Conservation (phyloP, 2,329 filamentous ascomycete species). For the Neoascochyta sp. region DNA sequence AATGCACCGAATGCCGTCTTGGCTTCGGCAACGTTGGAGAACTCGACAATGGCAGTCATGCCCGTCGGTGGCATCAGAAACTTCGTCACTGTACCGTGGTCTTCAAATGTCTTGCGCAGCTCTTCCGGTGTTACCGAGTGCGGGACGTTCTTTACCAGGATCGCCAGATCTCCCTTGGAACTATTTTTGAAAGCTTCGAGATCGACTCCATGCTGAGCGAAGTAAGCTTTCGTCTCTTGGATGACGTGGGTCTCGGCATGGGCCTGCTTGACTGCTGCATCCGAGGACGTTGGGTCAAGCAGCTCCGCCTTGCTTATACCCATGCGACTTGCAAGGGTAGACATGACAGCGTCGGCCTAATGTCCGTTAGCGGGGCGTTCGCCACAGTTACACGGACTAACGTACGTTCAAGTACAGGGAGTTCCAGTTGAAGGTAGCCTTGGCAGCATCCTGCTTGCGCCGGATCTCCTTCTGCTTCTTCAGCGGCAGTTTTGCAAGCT, state of each 20-base stretch:
- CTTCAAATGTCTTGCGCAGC: constrained; percentile 75
- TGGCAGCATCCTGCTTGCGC: constrained; percentile 74
- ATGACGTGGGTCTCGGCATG: constrained; percentile 95
- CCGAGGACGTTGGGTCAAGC: constrained; percentile 90
- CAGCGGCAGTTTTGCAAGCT: constrained; percentile 83
- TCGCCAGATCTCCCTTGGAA: constrained; percentile 78
- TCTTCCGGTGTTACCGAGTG: constrained; percentile 78
- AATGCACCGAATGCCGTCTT: constrained; percentile 79
- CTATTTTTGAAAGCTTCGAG: constrained; percentile 84
- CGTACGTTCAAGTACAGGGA: constrained; percentile 94
- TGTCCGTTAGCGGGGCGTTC: background rate
- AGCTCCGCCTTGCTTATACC: constrained; percentile 88
- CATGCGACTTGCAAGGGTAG: constrained; percentile 79
- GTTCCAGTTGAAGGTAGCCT: constrained; percentile 91
- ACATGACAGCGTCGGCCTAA: constrained; percentile 77
- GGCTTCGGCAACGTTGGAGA: constrained; percentile 71
- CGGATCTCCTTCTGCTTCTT: constrained; percentile 93
- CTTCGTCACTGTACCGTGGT: constrained; percentile 74
- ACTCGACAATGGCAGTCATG: constrained; percentile 92
- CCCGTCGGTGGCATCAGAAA: constrained; percentile 90
- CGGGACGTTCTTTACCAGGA: constrained; percentile 93
- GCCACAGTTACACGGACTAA: background rate
- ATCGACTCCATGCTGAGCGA: constrained; percentile 81
- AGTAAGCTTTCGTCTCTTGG: constrained; percentile 92
- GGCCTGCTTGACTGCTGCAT: constrained; percentile 93